Conservation (phyloP, 2,329 filamentous ascomycete species). For the Penicillium sp. region DNA sequence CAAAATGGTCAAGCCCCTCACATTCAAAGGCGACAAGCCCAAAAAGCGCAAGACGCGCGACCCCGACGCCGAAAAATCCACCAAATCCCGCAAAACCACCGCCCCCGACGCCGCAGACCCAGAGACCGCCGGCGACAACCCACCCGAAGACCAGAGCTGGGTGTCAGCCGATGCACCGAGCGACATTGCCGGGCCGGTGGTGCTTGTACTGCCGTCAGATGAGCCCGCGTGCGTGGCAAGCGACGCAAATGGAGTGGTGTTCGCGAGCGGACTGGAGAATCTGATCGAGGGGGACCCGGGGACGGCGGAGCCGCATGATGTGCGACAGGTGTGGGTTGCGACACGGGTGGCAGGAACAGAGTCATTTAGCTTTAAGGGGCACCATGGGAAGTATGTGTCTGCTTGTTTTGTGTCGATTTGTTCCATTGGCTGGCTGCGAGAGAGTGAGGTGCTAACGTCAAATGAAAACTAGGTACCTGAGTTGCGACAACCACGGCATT, state of each 20-base stretch:
- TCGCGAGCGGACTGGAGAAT: conserved; percentile 78
- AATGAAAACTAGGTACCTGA: conserved; percentile 69
- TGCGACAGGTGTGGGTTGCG: conserved; percentile 92
- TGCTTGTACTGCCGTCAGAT: conserved; percentile 76
- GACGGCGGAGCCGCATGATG: conserved; percentile 93
- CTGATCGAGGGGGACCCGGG: conserved; percentile 75
- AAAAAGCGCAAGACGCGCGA: conserved; percentile 83
- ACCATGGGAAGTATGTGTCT: conserved; percentile 69
- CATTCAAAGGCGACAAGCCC: conserved; percentile 94
- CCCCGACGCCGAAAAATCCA: conserved; percentile 41
- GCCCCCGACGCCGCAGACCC: conserved; percentile 14
- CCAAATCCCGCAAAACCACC: conserved; percentile 27
- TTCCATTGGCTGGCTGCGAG: neutral
- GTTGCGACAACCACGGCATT: conserved; percentile 78
- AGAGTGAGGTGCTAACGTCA: neutral
- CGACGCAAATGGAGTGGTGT: conserved; percentile 83
- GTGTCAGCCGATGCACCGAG: conserved; percentile 72
- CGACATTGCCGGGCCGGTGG: conserved; percentile 77
- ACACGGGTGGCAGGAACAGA: conserved; percentile 80
- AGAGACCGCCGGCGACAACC: conserved; percentile 37
- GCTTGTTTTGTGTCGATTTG: neutral
- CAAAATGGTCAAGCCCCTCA: conserved; percentile 69
- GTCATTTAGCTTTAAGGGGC: conserved; percentile 79
- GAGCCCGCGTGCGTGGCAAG: conserved; percentile 73
- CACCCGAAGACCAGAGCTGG: conserved; percentile 77